Conservation (phyloP, 257 asterid species). For the Capsicum baccatum region DNA sequence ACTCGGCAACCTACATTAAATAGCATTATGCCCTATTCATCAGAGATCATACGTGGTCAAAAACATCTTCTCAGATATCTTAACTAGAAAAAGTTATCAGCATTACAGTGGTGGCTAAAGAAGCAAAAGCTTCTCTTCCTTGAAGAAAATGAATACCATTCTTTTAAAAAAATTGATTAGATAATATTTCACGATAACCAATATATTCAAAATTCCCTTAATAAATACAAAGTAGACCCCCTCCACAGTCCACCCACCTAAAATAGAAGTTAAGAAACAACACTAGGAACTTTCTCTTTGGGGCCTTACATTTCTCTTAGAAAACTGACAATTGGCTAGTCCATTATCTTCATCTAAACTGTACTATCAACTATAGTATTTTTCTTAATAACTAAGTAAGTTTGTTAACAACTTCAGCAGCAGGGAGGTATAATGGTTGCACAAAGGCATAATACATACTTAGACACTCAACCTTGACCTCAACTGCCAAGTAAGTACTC, state of each 20-base stretch:
- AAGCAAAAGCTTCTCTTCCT: background rate
- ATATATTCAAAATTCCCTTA: background rate
- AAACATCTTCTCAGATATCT: background rate
- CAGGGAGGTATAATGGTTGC: background rate
- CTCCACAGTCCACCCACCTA: background rate
- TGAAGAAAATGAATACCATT: background rate
- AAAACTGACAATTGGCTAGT: background rate
- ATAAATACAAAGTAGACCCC: background rate
- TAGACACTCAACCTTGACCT: too few relatives aligned
- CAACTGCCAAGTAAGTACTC: too few relatives aligned
- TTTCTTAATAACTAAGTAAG: background rate
- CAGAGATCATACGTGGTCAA: conserved; percentile 20
- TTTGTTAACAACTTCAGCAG: background rate
- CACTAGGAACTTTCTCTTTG: background rate
- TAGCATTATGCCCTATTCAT: conserved; percentile 8
- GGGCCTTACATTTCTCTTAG: background rate
- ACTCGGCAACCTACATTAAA: conserved; percentile 25
- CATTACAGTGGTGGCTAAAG: conserved; percentile 15
- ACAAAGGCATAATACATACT: background rate
- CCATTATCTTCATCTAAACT: background rate
- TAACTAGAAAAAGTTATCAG: conserved; percentile 7
- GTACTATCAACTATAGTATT: background rate
- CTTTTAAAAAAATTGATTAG: background rate
- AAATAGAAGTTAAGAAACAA: background rate
- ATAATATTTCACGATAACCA: background rate